A percentile compares a stretch with the other conserved stretches of the same genome.
Evolutionary conservation across 371 early-diverging fungal species (phyloP).

Genomic region (Blakeslea trispora): DNA sequence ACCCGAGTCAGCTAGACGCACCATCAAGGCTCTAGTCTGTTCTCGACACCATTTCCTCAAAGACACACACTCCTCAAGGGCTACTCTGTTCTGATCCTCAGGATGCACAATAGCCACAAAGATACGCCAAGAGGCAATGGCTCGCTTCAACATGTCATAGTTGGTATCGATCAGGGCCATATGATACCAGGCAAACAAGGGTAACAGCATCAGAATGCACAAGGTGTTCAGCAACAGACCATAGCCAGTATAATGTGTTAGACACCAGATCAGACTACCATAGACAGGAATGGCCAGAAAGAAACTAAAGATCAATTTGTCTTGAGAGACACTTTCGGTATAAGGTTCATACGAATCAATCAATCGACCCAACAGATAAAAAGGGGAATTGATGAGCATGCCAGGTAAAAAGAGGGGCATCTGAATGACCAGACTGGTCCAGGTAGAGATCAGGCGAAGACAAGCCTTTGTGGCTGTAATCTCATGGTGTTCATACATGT

Average conservation of each 20-base stretch:
- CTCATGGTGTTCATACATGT: slow-evolving; percentile 45
- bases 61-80: slow-evolving; percentile 41
- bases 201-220: slow-evolving; percentile 34
- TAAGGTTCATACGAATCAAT: slow-evolving; percentile 51
- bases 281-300: slow-evolving; percentile 43
- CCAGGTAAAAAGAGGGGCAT: slow-evolving; percentile 61
- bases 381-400: slow-evolving; percentile 54
- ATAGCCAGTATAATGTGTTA: slow-evolving; percentile 39
- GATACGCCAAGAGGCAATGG: slow-evolving; percentile 51
- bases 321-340: slow-evolving; percentile 57
- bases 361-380: slow-evolving; percentile 48
- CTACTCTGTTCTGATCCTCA: slow-evolving; percentile 28
- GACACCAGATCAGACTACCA: slow-evolving; percentile 29
- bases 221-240: slow-evolving; percentile 29
- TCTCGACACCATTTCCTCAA: slow-evolving; percentile 43
- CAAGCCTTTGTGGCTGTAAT: slow-evolving; percentile 40
- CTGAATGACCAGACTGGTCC: slow-evolving; percentile 40
- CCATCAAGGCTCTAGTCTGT: slow-evolving; percentile 23
- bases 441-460: slow-evolving; percentile 36
- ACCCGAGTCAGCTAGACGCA: slow-evolving; percentile 24
- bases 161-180: slow-evolving; percentile 52
- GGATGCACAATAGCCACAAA: slow-evolving; percentile 40
- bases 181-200: slow-evolving; percentile 53
- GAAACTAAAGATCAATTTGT: slow-evolving; percentile 47
- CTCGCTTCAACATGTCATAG: slow-evolving; percentile 49